Percentiles rank a stretch among this genome's conserved stretches.
phyloP scores from a whole-genome alignment of 192 early-diverging fungal genomes.

The Entomortierella chlamydospora region DNA sequence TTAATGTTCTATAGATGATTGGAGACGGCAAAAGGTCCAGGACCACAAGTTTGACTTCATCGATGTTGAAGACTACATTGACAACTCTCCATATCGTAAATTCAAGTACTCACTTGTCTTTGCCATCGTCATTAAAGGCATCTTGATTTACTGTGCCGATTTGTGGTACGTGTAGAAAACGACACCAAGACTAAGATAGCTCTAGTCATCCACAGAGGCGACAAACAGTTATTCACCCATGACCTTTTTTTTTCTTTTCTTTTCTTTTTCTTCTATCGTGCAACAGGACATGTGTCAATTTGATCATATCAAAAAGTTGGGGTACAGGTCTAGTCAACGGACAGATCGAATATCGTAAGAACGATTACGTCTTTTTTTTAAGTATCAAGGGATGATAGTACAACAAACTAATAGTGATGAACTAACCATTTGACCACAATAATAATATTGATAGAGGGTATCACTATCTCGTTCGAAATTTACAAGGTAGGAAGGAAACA shows the following conservation, averaged over 20 bases:
- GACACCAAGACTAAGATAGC: too few species aligned
- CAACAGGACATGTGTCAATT: conserved; percentile 51
- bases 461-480: conserved; percentile 33
- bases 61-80: conserved; percentile 80
- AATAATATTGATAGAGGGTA: neutral
- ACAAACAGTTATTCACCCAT: too few species aligned
- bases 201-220: neutral
- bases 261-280: neutral
- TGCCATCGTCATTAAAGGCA: conserved; percentile 75
- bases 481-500: conserved; percentile 28
- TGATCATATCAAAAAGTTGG: conserved; percentile 33
- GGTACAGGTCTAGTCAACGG: conserved; percentile 6
- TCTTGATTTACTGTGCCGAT: conserved; percentile 86
- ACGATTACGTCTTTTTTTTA: neutral
- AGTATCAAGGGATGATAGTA: neutral
- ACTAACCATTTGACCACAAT: too few species aligned
- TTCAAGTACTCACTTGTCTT: conserved; percentile 71
- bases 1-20: conserved; percentile 59
- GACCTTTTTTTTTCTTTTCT: neutral
- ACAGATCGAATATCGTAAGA: conserved; percentile 7
- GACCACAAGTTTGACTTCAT: conserved; percentile 93
- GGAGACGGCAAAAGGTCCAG: conserved; percentile 81
- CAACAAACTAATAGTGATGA: too few species aligned
- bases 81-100: conserved; percentile 51
- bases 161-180: conserved; percentile 64